These are phyloP conservation scores for Phytophthora idaei DNA, from an alignment of 352 stramenopile species.

Conservation along the genomic window DNA sequence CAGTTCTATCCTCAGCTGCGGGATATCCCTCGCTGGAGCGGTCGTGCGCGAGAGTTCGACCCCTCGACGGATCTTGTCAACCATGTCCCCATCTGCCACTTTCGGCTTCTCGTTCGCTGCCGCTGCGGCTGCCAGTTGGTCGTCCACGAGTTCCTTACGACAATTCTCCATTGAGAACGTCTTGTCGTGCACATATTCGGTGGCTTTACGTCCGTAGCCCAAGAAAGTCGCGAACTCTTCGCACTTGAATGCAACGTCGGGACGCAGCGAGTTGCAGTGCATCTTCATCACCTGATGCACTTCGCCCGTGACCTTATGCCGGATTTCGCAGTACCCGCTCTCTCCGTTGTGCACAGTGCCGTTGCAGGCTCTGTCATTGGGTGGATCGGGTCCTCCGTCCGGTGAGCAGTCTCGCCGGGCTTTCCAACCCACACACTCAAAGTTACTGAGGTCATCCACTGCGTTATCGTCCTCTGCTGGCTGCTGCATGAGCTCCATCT, in stretches of 20 bases:
- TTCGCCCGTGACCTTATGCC: constrained; percentile 35
- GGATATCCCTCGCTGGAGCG: constrained; percentile 5
- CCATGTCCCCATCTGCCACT: constrained; percentile 2
- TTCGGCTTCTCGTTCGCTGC: constrained; percentile 12
- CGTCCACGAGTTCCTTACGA: constrained; percentile 33
- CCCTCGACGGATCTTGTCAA: constrained; percentile 27
- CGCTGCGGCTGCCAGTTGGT: constrained; percentile 25
- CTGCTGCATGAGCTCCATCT: constrained; percentile 27
- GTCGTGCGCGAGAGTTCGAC: constrained; percentile 10
- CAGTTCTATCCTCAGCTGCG: constrained; percentile 10
- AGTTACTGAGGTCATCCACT: constrained; percentile 33
- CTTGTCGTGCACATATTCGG: constrained; percentile 51
- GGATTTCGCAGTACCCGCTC: constrained; percentile 57
- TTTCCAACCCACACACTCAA: constrained; percentile 64
- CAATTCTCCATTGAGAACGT: constrained; percentile 42
- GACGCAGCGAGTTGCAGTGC: constrained; percentile 65
- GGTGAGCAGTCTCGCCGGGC: constrained; percentile 50
- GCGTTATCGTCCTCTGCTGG: constrained; percentile 13
- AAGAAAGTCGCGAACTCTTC: constrained; percentile 50
- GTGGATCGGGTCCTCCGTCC: constrained; percentile 34
- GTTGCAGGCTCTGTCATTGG: constrained; percentile 47
- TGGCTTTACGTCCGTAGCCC: constrained; percentile 40
- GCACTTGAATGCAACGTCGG: constrained; percentile 48
- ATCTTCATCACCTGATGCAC: constrained; percentile 55
- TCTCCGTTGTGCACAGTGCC: constrained; percentile 43